These are phyloP conservation scores for Pseudotsuga menziesii DNA, from an alignment of 75 land plant species.

Conservation along the genomic window DNA sequence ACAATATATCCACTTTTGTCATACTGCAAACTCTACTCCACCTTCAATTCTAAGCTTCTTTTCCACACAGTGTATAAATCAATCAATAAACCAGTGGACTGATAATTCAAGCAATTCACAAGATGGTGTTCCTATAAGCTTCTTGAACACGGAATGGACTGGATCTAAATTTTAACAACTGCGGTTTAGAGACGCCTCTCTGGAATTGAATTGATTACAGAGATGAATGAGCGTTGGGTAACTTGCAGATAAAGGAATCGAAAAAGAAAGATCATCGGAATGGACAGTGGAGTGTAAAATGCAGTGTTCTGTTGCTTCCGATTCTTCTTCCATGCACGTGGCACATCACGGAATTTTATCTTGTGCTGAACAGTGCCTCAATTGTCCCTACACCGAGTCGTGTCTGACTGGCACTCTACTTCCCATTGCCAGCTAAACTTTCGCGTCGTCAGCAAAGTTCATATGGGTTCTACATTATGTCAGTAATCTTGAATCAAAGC, in stretches of 20 bases:
- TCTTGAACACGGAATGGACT: too few relatives aligned
- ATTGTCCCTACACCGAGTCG: too few relatives aligned
- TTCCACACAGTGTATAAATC: not conserved
- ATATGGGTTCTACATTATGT: too few relatives aligned
- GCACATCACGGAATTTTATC: too few relatives aligned
- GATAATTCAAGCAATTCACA: not conserved
- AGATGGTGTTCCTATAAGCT: not conserved
- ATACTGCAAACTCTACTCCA: constrained; percentile 6
- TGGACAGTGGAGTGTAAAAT: not conserved
- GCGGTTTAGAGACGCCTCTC: not conserved
- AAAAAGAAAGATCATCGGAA: not conserved
- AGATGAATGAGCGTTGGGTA: not conserved
- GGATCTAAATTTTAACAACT: not conserved
- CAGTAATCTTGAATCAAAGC: too few relatives aligned
- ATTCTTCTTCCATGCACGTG: constrained; percentile 5
- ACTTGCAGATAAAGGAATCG: not conserved
- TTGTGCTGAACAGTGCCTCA: too few relatives aligned
- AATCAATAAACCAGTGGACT: not conserved
- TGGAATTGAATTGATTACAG: not conserved
- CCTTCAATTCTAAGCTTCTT: not conserved
- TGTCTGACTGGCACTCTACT: too few relatives aligned
- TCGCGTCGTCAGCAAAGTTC: too few relatives aligned
- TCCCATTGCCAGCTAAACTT: too few relatives aligned
- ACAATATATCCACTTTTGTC: constrained; percentile 4
- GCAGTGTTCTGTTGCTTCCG: not conserved